These are phyloP conservation scores for Bruguiera gymnorhiza DNA, from an alignment of 345 rosid genomes.

Conservation along the genomic window DNA sequence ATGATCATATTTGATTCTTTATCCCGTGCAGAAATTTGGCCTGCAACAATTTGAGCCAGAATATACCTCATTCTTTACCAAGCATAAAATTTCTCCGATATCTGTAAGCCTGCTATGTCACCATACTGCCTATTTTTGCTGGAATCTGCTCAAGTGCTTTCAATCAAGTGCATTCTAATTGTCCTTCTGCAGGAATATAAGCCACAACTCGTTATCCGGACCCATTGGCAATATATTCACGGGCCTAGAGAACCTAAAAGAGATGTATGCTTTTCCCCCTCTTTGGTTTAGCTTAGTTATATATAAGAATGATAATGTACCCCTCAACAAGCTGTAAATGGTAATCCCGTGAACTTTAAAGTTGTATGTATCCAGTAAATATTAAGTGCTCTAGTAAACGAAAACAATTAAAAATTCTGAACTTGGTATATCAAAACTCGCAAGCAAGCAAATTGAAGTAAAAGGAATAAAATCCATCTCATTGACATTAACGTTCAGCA, in stretches of 20 bases:
- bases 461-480: background rate
- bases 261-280: slow-evolving; percentile 50
- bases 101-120: slow-evolving; percentile 50
- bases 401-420: slow-evolving; percentile 11
- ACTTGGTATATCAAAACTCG: background rate
- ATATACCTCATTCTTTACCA: slow-evolving; percentile 65
- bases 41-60: slow-evolving; percentile 56
- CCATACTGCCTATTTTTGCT: background rate
- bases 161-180: background rate
- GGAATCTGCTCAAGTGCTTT: slow-evolving; percentile 6
- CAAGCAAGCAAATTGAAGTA: background rate
- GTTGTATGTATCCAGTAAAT: background rate
- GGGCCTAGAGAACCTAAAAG: slow-evolving; percentile 58
- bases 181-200: slow-evolving; percentile 62
- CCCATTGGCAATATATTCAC: slow-evolving; percentile 80
- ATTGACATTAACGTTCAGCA: background rate
- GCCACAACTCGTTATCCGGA: slow-evolving; percentile 75
- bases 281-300: slow-evolving; percentile 1
- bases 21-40: slow-evolving; percentile 64
- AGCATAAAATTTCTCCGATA: slow-evolving; percentile 51
- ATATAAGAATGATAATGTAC: background rate
- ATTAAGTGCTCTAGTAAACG: background rate
- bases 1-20: background rate
- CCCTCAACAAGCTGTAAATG: background rate
- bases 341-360: background rate